Base-by-base conservation (phyloP, 331 rosid species). In the Stylosanthes scabra region DNA sequence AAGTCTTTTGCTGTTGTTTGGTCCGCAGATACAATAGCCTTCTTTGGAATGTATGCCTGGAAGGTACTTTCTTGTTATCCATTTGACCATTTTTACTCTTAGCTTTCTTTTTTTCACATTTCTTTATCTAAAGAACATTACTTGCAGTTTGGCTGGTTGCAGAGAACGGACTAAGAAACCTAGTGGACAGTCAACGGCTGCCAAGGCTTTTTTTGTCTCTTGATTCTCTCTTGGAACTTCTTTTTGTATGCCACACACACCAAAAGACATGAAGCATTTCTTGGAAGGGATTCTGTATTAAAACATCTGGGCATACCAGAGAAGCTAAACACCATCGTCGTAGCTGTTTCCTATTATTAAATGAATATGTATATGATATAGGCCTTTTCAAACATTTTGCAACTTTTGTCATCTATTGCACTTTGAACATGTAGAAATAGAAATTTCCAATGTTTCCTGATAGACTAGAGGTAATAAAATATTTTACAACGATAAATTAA, bases 1-100 rank as follows among this genome's bases (percentile, higher is more conserved):
- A 94, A 95, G 86, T 95, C 99, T 14, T 95, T 95, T 77, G 88
- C 99, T 5, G 83, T 91, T 76, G 99, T 91, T 74, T 94, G 99
- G 97, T 84, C 97, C 3, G 97, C 97, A 11, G 99, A 94, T 85
- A 82, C 80, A 2, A 58, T 88, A 44, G 97, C 96, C 61, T 95
- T 95, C 86, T 85, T 95, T 45, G 92, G 82, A 75, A 95, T 95
- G 93, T 95, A 94, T 73, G 93, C 97, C 9, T 94, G 99, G 97
- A 94, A 94, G 97, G 97, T 94, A 45, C 29, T 56, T 37, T 15
- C 46, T 14, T 39, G 29, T 8, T 50, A 37, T 61, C 46, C 10
- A 41, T 37, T 8, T 50, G 28, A 57, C 46, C 10, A 41, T 37
- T 59, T 65, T 44, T 71, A 5, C 11, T 45, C 4, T 27, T 79